Percentiles rank a stretch among this genome's conserved stretches.
Evolutionary conservation across 139 green algal species (phyloP).

Genomic region (Pedinophyceae sp.): DNA sequence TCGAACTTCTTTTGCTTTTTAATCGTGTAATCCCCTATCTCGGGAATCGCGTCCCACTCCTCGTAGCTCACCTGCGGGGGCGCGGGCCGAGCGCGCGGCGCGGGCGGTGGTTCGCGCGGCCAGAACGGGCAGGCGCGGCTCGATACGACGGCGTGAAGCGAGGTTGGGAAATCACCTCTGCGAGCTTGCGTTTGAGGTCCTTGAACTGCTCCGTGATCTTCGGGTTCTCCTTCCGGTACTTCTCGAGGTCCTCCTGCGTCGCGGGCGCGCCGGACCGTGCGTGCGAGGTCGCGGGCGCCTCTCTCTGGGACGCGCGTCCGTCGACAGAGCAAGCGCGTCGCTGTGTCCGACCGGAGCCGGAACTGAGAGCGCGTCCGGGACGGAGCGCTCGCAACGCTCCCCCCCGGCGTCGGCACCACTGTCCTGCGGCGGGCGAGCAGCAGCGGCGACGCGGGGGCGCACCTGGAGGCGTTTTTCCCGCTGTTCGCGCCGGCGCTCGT

Average conservation of each 20-base stretch:
- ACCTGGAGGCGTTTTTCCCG: slow-evolving; percentile 70
- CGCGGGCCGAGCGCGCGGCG: background rate
- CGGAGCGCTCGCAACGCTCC: too few relatives aligned
- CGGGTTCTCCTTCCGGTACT: slow-evolving; percentile 82
- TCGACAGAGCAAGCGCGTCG: too few relatives aligned
- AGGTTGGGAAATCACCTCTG: slow-evolving; percentile 28
- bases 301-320: too few relatives aligned
- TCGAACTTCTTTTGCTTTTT: slow-evolving; percentile 54
- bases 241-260: slow-evolving; percentile 87
- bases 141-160: background rate
- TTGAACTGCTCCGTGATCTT: slow-evolving; percentile 98
- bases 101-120: too few relatives aligned
- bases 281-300: too few relatives aligned
- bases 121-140: too few relatives aligned
- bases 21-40: slow-evolving; percentile 95
- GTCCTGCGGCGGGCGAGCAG: too few relatives aligned
- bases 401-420: too few relatives aligned
- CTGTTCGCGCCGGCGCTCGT: slow-evolving; percentile 56
- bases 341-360: too few relatives aligned
- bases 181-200: slow-evolving; percentile 87
- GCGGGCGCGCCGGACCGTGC: too few relatives aligned
- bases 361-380: too few relatives aligned
- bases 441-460: too few relatives aligned
- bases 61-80: slow-evolving; percentile 2
- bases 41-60: slow-evolving; percentile 87